Percentiles rank a stretch among this genome's conserved stretches.
Evolutionary conservation across 129 eudicot genomes (phyloP).

Genomic region (Pseudognaphalium luteoalbum): DNA sequence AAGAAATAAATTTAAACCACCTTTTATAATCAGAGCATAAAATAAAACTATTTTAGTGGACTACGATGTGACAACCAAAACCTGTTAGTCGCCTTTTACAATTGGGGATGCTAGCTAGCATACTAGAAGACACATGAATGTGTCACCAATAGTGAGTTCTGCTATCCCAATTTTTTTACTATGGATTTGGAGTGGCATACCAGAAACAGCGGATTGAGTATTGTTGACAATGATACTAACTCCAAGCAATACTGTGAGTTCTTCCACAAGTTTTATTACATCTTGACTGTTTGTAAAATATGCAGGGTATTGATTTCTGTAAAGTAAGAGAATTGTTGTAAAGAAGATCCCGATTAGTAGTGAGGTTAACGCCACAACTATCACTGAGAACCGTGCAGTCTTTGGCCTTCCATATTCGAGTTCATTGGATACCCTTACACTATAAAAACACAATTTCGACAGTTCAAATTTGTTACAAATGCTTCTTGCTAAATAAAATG

Average conservation of each 20-base stretch:
- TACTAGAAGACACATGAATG: no score
- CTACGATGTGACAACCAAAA: no score
- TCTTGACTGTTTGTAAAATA: slow-evolving; percentile 31
- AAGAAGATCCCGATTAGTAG: slow-evolving; percentile 34
- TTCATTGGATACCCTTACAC: slow-evolving; percentile 63
- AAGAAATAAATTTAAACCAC: neutral
- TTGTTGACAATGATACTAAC: slow-evolving; percentile 24
- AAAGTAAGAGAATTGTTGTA: slow-evolving; percentile 22
- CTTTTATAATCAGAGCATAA: no score
- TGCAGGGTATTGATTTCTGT: slow-evolving; percentile 30
- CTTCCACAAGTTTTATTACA: slow-evolving; percentile 39
- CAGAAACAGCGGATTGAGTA: slow-evolving; percentile 29
- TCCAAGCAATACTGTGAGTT: slow-evolving; percentile 44
- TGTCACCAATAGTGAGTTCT: no score
- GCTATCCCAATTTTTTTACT: no score
- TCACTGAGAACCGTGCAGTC: slow-evolving; percentile 32
- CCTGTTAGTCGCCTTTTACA: no score
- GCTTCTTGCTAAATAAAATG: neutral
- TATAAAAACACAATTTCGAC: slow-evolving; percentile 21
- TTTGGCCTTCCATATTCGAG: slow-evolving; percentile 40
- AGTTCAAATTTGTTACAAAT: neutral
- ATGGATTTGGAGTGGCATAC: slow-evolving; percentile 10
- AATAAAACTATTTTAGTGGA: no score
- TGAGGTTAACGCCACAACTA: slow-evolving; percentile 33
- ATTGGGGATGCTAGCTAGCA: no score